Evolutionary conservation across 208 protist genomes (phyloP).

Genomic region (Leishmania mexicana): DNA sequence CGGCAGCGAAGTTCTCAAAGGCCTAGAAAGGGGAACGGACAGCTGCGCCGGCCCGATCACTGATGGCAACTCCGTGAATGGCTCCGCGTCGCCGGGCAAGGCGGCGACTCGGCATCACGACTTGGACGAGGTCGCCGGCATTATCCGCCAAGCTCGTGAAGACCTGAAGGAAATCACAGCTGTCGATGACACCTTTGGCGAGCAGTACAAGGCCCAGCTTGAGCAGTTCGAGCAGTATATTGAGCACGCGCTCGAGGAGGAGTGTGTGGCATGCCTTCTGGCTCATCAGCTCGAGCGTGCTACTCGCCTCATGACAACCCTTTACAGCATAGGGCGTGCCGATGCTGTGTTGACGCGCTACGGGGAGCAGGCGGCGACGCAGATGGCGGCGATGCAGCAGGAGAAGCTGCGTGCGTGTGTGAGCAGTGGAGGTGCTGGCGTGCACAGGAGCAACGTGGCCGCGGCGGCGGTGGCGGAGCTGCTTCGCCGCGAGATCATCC

Average conservation of each 20-base stretch:
- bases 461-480: slow-evolving; percentile 28
- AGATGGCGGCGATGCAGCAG: slow-evolving; percentile 31
- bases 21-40: background rate
- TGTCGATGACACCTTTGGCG: slow-evolving; percentile 64
- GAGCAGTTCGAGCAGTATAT: slow-evolving; percentile 63
- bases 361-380: slow-evolving; percentile 34
- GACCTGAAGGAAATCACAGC: slow-evolving; percentile 53
- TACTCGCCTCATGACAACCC: slow-evolving; percentile 49
- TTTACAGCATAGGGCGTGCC: slow-evolving; percentile 66
- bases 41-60: background rate
- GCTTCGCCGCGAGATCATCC: slow-evolving; percentile 25
- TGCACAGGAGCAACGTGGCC: background rate
- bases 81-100: background rate
- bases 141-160: slow-evolving; percentile 37
- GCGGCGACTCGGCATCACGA: slow-evolving; percentile 16
- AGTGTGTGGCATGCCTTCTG: slow-evolving; percentile 52
- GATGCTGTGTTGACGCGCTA: slow-evolving; percentile 64
- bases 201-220: slow-evolving; percentile 52
- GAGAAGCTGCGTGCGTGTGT: slow-evolving; percentile 24
- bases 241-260: slow-evolving; percentile 57
- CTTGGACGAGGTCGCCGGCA: slow-evolving; percentile 23
- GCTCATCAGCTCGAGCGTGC: slow-evolving; percentile 49
- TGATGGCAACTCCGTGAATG: background rate
- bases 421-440: background rate
- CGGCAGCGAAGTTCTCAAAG: background rate